These are phyloP conservation scores for Neofusicoccum sp. DNA, from an alignment of 2,329 filamentous ascomycete species.

Conservation along the genomic window DNA sequence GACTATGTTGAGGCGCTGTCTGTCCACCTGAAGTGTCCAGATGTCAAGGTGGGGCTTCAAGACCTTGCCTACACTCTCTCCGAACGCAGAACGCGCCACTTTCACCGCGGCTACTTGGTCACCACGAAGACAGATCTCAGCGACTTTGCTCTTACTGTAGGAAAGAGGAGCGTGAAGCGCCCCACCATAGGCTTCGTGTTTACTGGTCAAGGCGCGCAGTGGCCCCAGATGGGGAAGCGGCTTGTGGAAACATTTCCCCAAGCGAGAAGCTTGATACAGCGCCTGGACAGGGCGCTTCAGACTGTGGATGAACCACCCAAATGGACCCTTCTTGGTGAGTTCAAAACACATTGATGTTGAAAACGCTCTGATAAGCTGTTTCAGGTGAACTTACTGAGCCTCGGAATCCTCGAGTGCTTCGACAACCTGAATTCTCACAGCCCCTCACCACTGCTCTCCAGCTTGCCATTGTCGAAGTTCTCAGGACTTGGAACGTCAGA, in stretches of 20 bases:
- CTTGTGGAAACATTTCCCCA: constrained; percentile 14
- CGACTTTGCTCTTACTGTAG: not conserved
- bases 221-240: constrained; percentile 35
- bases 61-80: constrained; percentile 1
- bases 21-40: constrained; percentile 21
- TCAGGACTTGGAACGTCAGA: constrained; percentile 14
- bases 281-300: constrained; percentile 26
- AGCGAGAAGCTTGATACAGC: not conserved
- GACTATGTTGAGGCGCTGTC: not conserved
- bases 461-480: constrained; percentile 10
- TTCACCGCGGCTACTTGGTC: not conserved
- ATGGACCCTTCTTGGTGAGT: constrained; percentile 19
- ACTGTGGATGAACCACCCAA: constrained; percentile 18
- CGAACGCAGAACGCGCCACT: not conserved
- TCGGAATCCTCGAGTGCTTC: constrained; percentile 7
- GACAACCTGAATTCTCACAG: constrained; percentile 18
- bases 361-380: not conserved
- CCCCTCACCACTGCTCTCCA: constrained; percentile 21
- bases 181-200: constrained; percentile 37
- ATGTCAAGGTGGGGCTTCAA: constrained; percentile 1
- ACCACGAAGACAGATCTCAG: not conserved
- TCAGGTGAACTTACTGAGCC: constrained; percentile 22
- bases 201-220: constrained; percentile 44
- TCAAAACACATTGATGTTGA: constrained; percentile 27
- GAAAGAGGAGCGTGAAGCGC: not conserved